Conservation (phyloP, 805 yeast species). For the Candida endomychidarum region DNA sequence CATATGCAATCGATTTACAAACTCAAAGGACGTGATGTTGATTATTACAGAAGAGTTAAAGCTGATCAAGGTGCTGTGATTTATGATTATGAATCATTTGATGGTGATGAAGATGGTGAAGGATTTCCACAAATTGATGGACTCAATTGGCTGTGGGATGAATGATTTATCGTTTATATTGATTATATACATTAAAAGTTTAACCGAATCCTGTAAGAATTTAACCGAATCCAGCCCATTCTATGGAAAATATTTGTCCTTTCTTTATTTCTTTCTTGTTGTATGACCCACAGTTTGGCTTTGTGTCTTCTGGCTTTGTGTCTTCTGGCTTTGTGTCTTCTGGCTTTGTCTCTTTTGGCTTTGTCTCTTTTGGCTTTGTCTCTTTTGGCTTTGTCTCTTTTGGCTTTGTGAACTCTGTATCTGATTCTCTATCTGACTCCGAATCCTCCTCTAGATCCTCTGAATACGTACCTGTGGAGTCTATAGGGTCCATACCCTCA, state of each 20-base stretch:
- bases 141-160: not conserved
- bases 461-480: no score
- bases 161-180: no score
- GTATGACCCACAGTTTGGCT: no score
- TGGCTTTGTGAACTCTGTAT: no score
- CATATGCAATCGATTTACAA: slow-evolving; percentile 27
- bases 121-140: not conserved
- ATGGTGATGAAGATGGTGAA: slow-evolving; percentile 19
- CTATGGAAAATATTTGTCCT: slow-evolving; percentile 57
- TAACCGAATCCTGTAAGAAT: no score
- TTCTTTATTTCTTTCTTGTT: slow-evolving; percentile 5
- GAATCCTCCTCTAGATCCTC: not conserved
- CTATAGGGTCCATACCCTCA: not conserved
- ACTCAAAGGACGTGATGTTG: slow-evolving; percentile 15
- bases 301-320: not conserved
- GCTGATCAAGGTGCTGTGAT: slow-evolving; percentile 27
- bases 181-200: no score
- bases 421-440: no score
- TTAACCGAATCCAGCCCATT: slow-evolving; percentile 96
- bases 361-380: not conserved
- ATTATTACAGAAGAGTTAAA: slow-evolving; percentile 32
- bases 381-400: slow-evolving; percentile 1
- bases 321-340: not conserved
- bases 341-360: not conserved
- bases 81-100: slow-evolving; percentile 6